Evolutionary conservation across 495 filamentous ascomycete genomes (phyloP).

Genomic region (Entonaema liquescens): DNA sequence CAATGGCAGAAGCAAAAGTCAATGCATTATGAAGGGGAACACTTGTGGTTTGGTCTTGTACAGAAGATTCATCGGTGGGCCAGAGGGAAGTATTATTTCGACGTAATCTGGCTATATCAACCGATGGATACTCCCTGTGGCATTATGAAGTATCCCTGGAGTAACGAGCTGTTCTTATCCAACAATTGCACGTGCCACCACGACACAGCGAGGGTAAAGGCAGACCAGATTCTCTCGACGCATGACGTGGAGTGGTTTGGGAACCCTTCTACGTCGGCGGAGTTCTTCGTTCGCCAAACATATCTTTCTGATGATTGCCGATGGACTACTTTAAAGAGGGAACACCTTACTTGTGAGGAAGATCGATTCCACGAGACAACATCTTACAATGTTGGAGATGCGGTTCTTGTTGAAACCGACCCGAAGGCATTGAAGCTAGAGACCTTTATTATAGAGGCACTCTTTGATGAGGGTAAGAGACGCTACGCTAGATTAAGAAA

Average conservation of each 20-base stretch:
- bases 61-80: conserved; percentile 57
- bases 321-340: conserved; percentile 61
- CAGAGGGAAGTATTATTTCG: conserved; percentile 53
- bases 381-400: conserved; percentile 60
- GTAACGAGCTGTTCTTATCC: conserved; percentile 78
- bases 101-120: conserved; percentile 76
- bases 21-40: conserved; percentile 48
- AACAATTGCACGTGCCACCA: conserved; percentile 76
- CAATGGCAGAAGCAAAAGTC: conserved; percentile 63
- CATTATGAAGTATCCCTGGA: conserved; percentile 69
- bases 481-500: conserved; percentile 53
- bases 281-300: conserved; percentile 72
- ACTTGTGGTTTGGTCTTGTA: conserved; percentile 73
- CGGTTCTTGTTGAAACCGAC: conserved; percentile 57
- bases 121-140: conserved; percentile 72
- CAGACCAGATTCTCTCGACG: conserved; percentile 61
- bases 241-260: conserved; percentile 65
- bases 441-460: conserved; percentile 61
- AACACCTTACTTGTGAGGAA: conserved; percentile 54
- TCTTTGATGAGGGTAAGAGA: conserved; percentile 47
- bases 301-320: conserved; percentile 63
- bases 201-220: conserved; percentile 50
- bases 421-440: conserved; percentile 53
- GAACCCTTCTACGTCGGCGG: conserved; percentile 50
- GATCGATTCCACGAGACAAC: neutral